Base-by-base conservation (phyloP, 768 basidiomycete genomes). In the Scleroderma citrinum region DNA sequence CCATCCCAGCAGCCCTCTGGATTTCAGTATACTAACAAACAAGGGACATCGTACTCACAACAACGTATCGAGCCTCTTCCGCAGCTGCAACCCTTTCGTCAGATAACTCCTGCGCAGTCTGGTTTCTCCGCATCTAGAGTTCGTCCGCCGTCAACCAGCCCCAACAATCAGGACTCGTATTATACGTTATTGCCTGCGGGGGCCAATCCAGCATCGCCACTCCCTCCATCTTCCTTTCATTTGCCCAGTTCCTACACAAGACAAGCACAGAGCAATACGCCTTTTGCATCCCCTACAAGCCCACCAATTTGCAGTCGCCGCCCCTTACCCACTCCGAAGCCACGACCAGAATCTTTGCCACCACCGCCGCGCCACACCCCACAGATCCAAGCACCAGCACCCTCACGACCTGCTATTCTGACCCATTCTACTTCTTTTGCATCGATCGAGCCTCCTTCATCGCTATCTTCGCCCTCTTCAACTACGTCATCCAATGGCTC, bases 341-440 rank as follows among this genome's bases (percentile, higher is more conserved):
- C 59, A 16, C 61, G 60, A 29, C 66, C 60, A 16, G 61, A 63
- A 47, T 56, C 58, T 17, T 53, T 67, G 51, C 56, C 63, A 32
- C 56, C 56, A 0, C 52, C 56, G 0, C 43, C 19, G 31, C 63
- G 59, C 40, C 54, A 59, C 48, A 38, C 61, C 53, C 53, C 47
- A 53, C 61, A 41, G 42, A 55, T 66, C 3, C 64, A 65, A 17
- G 57, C 64, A 3, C 64, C 64, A 35, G 64, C 64, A 1, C 64
- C 64, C 4, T 66, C 62, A 21, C 56, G 66, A 13, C 64, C 64
- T 35, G 61, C 51, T 46, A 62, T 68, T 13, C 59, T 68, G 23
- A 39, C 63, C 0, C 49, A 53, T 23, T 43, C 59, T 21, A 56
- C 59, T n/a, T 51, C 63, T 19, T 44, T 62, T 29, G 21, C 50